Conservation (phyloP, 495 filamentous ascomycete species). For the Neurospora sp. region DNA sequence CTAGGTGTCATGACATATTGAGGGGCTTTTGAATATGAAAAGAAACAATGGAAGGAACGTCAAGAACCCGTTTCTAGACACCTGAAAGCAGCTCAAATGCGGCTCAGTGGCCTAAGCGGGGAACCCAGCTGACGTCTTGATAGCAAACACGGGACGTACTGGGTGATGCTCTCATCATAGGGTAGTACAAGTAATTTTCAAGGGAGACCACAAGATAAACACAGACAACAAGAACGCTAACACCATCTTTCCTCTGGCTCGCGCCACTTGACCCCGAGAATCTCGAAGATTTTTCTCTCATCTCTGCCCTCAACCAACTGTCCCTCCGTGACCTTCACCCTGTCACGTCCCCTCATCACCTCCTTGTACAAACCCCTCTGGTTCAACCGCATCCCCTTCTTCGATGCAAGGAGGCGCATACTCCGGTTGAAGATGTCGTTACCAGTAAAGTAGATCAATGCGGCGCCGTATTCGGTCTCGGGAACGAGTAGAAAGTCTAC, state of each 20-base stretch:
- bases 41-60: background rate
- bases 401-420: constrained; percentile 70
- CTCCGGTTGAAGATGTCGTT: constrained; percentile 96
- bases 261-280: constrained; percentile 81
- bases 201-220: background rate
- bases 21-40: background rate
- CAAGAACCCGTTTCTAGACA: background rate
- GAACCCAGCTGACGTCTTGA: background rate
- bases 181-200: background rate
- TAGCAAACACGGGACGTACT: background rate
- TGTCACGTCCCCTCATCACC: constrained; percentile 50
- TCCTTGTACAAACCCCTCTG: constrained; percentile 73
- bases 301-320: constrained; percentile 63
- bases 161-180: background rate
- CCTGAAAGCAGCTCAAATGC: background rate
- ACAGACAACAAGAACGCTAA: background rate
- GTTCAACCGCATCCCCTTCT: constrained; percentile 78
- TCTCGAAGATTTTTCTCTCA: constrained; percentile 78
- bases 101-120: background rate
- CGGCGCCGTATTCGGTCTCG: constrained; percentile 70
- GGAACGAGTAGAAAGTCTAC: constrained; percentile 87
- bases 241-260: constrained; percentile 73
- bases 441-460: constrained; percentile 90
- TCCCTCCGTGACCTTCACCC: constrained; percentile 59
- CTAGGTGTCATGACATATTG: background rate